These are phyloP conservation scores for Pleurotus cornucopiae DNA, from an alignment of 768 basidiomycete genomes.

Conservation along the genomic window DNA sequence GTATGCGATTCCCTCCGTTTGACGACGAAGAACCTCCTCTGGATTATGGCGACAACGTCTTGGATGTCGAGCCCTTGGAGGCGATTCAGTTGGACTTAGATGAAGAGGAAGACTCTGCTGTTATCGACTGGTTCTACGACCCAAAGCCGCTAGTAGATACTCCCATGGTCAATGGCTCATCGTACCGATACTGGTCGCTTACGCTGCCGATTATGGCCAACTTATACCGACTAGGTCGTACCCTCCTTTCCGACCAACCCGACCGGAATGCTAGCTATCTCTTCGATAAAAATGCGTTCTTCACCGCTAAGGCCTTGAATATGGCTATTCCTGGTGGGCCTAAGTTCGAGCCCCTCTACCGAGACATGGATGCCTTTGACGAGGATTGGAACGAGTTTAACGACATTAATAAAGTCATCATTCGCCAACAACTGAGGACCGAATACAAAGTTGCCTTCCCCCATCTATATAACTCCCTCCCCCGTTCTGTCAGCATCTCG, in stretches of 20 bases:
- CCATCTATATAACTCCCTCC: conserved; percentile 96
- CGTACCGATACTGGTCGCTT: conserved; percentile 91
- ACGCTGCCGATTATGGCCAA: conserved; percentile 96
- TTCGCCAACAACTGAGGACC: conserved; percentile 96
- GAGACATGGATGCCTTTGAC: conserved; percentile 96
- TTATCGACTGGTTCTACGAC: conserved; percentile 98
- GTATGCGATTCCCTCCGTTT: conserved; percentile 99
- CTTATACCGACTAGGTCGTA: conserved; percentile 91
- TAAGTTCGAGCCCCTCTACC: conserved; percentile 95
- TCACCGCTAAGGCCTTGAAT: conserved; percentile 96
- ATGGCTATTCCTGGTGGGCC: conserved; percentile 98
- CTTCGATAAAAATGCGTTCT: conserved; percentile 97
- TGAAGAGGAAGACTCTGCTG: conserved; percentile 83
- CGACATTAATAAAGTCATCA: conserved; percentile 99
- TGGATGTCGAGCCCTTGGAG: conserved; percentile 97
- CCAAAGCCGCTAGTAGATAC: conserved; percentile 91
- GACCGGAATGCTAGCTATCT: conserved; percentile 90
- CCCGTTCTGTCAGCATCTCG: conserved; percentile 89
- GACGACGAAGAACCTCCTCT: conserved; percentile 99
- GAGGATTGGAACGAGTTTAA: conserved; percentile 99
- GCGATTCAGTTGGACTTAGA: conserved; percentile 97
- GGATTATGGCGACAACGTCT: conserved; percentile 98
- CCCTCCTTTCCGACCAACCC: conserved; percentile 87
- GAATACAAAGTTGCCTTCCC: conserved; percentile 99
- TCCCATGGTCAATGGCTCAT: conserved; percentile 85